Percentiles rank a stretch among this genome's conserved stretches.
phyloP scores from a whole-genome alignment of 805 yeast genomes.

The Ogataea glucozyma region DNA sequence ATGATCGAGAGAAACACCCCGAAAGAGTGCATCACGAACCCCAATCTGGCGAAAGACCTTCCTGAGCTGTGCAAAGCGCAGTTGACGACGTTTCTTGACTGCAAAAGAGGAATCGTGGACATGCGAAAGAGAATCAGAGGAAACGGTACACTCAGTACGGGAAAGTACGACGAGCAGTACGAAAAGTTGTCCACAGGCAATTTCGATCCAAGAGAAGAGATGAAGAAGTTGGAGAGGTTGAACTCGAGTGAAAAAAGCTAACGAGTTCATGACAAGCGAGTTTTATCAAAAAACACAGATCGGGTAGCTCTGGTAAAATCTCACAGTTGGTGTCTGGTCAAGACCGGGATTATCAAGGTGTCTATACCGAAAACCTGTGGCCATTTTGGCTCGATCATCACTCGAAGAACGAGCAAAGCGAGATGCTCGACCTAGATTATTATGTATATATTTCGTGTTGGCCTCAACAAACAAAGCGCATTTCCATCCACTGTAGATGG shows the following conservation, averaged over 20 bases:
- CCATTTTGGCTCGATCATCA: no score
- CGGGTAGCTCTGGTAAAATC: no score
- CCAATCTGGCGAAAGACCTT: slow-evolving; percentile 69
- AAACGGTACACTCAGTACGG: slow-evolving; percentile 90
- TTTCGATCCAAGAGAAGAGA: slow-evolving; percentile 79
- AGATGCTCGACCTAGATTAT: no score
- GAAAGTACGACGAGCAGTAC: slow-evolving; percentile 86
- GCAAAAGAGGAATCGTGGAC: slow-evolving; percentile 88
- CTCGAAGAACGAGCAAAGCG: no score
- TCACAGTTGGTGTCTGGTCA: no score
- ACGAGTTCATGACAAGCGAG: neutral
- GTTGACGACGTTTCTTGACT: slow-evolving; percentile 82
- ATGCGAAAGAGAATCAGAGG: slow-evolving; percentile 91
- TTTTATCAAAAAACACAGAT: no score
- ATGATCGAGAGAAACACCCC: slow-evolving; percentile 88
- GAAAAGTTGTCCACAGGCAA: slow-evolving; percentile 78
- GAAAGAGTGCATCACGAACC: slow-evolving; percentile 79
- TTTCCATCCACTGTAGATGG: no score
- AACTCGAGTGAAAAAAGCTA: slow-evolving; percentile 47
- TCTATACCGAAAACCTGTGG: no score
- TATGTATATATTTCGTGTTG: no score
- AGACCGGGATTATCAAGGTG: no score
- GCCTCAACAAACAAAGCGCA: no score
- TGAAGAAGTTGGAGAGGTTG: slow-evolving; percentile 65
- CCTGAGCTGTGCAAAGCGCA: slow-evolving; percentile 90